Base-by-base conservation (phyloP, 2,329 filamentous ascomycete species). In the Dothideomycetidae sp. region DNA sequence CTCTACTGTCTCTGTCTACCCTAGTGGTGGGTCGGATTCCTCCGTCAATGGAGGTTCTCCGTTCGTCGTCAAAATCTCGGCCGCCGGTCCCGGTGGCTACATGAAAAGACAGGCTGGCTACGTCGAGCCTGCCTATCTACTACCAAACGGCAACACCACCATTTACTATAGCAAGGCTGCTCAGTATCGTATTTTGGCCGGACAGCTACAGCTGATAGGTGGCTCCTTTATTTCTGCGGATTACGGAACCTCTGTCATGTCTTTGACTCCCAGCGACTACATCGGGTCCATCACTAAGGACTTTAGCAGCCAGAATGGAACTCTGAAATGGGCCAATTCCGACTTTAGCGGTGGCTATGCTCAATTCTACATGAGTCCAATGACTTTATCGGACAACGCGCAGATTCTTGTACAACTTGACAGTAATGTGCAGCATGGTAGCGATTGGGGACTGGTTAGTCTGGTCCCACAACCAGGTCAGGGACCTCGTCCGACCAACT, bases 81-180 rank as follows among this genome's bases (percentile, higher is more conserved):
- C 53, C 37, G 42, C 46, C 5, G 34, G 42, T 15, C 29, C 29
- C 10, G 41, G 43, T 4, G 40, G 40, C 5, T 45, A 39, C 14
- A n/a, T n/a, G n/a, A 33, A 36, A 9, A 35, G 33, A 7, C 16
- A 40, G 13, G 14, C 4, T n/a, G 21, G 17, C 9, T 32, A 38
- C n/a, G 30, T 29, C 2, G 40, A 28, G 15, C 35, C 40, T 1
- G 46, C 47, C 11, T 59, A 50, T 44, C 31, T 58, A 1, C 48
- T 49, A 28, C 40, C 43, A 3, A 50, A 53, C 29, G 55, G 56
- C 9, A 54, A 54, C 38, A 53, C 52, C 4, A 56, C 55, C 2
- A 53, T 48, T 7, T 44, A 55, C 29, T 36, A 43, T 9, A 47
- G 40, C 14, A 15, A 44, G 18, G 56, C 55, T 2, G 50, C 49